Conservation (phyloP, 2,329 filamentous ascomycete genomes). For the Aspergillus viridinutans region DNA sequence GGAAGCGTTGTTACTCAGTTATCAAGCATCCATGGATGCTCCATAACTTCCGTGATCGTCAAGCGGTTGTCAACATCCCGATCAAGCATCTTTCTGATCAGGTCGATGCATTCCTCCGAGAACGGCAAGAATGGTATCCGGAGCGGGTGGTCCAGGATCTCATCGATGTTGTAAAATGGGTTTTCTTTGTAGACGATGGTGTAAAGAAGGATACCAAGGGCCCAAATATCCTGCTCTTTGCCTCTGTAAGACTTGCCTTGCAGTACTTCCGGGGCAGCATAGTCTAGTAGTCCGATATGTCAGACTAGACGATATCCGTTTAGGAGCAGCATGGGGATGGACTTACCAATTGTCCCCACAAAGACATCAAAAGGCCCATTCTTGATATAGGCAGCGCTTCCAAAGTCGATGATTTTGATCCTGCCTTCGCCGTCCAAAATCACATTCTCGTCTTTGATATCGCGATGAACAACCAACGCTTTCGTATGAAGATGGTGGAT, state of each 20-base stretch:
- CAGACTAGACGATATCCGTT: not conserved
- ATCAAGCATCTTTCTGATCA: conserved; percentile 88
- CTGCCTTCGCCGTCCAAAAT: conserved; percentile 91
- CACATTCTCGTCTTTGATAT: conserved; percentile 99
- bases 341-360: conserved; percentile 92
- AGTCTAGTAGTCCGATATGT: conserved; percentile 58
- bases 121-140: conserved; percentile 67
- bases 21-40: conserved; percentile 70
- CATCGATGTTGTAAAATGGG: conserved; percentile 96
- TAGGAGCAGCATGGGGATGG: conserved; percentile 8
- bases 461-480: conserved; percentile 87
- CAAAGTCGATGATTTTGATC: conserved; percentile 97
- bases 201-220: conserved; percentile 91
- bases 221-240: conserved; percentile 98
- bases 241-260: conserved; percentile 88
- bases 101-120: conserved; percentile 83
- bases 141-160: conserved; percentile 96
- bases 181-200: conserved; percentile 99
- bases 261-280: conserved; percentile 95
- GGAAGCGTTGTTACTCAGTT: conserved; percentile 10
- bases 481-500: conserved; percentile 88
- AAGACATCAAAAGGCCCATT: conserved; percentile 98
- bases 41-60: conserved; percentile 81
- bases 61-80: conserved; percentile 78
- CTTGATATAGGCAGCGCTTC: conserved; percentile 96